Conservation (phyloP, 345 rosid species). For the Ailanthus altissimus region DNA sequence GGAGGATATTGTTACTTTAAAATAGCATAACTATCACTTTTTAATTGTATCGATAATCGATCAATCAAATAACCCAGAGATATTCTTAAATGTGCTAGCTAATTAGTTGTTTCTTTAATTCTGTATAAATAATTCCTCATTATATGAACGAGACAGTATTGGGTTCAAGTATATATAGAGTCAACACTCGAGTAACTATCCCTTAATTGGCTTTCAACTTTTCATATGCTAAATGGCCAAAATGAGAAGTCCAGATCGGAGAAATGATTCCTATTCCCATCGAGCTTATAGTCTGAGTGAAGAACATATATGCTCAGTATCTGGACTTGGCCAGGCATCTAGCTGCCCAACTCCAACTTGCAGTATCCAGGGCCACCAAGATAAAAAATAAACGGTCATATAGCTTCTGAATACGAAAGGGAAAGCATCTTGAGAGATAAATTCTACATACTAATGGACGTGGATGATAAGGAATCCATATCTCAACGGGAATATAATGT, state of each 20-base stretch:
- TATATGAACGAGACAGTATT: no score
- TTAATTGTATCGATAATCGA: no score
- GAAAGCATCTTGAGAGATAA: slow-evolving; percentile 16
- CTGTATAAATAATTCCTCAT: no score
- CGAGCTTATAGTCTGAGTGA: background rate
- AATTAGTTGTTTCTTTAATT: no score
- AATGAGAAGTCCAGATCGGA: slow-evolving; percentile 11
- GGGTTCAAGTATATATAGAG: background rate
- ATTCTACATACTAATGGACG: slow-evolving; percentile 21
- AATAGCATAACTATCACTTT: no score
- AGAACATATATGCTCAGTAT: background rate
- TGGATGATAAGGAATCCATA: slow-evolving; percentile 52
- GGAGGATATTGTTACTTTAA: no score
- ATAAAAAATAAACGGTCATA: background rate
- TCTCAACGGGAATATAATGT: slow-evolving; percentile 14
- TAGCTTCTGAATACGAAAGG: slow-evolving; percentile 32
- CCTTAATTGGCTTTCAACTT: slow-evolving; percentile 1
- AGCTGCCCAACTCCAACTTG: slow-evolving; percentile 30
- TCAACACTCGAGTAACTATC: background rate
- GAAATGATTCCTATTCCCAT: slow-evolving; percentile 19
- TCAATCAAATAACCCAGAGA: no score
- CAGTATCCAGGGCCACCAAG: slow-evolving; percentile 15
- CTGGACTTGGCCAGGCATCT: slow-evolving; percentile 6
- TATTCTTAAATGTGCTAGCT: no score
- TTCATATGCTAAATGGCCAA: slow-evolving; percentile 2